Evolutionary conservation across 495 filamentous ascomycete genomes (phyloP), one percentile per base, ranked within the genome.

Genomic region (Aspergillus cavernicola): DNA sequence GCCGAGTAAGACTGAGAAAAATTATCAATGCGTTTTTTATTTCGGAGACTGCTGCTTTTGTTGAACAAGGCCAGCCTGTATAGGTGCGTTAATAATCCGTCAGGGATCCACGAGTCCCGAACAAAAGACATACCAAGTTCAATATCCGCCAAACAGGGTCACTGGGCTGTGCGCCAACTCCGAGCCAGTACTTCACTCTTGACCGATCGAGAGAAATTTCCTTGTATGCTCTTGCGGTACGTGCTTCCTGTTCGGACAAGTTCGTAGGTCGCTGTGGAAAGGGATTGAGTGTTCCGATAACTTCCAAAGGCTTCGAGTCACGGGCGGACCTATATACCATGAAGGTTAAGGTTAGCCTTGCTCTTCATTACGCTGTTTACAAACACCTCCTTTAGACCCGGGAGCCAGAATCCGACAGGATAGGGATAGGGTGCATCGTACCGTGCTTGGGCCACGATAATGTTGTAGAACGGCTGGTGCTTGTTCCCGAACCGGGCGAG

Each of bases 381-480:
- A n/a, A n/a, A n/a, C n/a, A n/a, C n/a, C n/a, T n/a, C n/a, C n/a
- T n/a, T n/a, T n/a, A n/a, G n/a, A n/a, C n/a, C n/a, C n/a, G n/a
- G 31, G 20, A 44, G 20, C 16, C 18, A 22, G 13, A 22, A 1
- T 15, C 9, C 13, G 29, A 16, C n/a, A 41, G 35, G 37, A 47
- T 19, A 22, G 33, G 24, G 32, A 54, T 39, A 36, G 36, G 50
- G 39, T 45, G 53, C n/a, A 50, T 46, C 75, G 51, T 82, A 96
- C 92, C 92, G 83, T n/a, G 93, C 92, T 57, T 97, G 92, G 19
- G 90, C 80, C 52, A 98, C 90, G 47, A 97, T 90, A 56, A 98
- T 96, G 74, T 98, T 98, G 80, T 95, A 98, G 65, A 95, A 86
- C 3, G 93, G 92, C 22, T 79, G 62, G 67, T 92, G 88, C 49